Evolutionary conservation across 768 basidiomycete species (phyloP).

Genomic region (Lyophyllum decastes): DNA sequence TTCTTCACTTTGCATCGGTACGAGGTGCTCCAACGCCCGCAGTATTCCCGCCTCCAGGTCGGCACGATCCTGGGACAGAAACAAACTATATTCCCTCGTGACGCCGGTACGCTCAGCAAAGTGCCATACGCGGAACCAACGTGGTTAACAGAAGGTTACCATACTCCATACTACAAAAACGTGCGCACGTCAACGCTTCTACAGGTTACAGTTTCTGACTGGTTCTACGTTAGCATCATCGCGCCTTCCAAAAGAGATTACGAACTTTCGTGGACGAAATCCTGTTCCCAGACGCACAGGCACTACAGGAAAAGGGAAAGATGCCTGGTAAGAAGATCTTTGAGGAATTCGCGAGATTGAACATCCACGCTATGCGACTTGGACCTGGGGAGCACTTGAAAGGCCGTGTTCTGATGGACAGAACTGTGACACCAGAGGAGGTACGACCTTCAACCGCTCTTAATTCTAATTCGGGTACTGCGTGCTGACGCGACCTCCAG

Average conservation of each 20-base stretch:
- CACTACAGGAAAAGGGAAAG: constrained; percentile 18
- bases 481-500: constrained; percentile 34
- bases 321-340: constrained; percentile 14
- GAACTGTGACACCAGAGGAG: constrained; percentile 16
- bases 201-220: neutral
- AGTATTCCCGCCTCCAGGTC: constrained; percentile 63
- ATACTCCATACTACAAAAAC: constrained; percentile 29
- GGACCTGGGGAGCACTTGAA: constrained; percentile 18
- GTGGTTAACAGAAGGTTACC: constrained; percentile 65
- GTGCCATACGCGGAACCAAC: constrained; percentile 83
- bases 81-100: constrained; percentile 43
- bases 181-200: constrained; percentile 3
- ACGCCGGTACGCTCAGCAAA: constrained; percentile 53
- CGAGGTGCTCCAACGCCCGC: constrained; percentile 67
- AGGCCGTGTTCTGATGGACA: constrained; percentile 15
- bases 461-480: neutral
- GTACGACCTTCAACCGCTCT: neutral
- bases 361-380: constrained; percentile 18
- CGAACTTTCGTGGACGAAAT: constrained; percentile 18
- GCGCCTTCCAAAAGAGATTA: constrained; percentile 16
- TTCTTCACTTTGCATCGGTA: constrained; percentile 77
- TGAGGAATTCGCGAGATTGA: constrained; percentile 14
- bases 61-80: constrained; percentile 61
- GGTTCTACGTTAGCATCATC: constrained; percentile 13
- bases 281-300: constrained; percentile 19